These are phyloP conservation scores for Psilocybe tampanensis DNA, from an alignment of 768 basidiomycete species.

Conservation along the genomic window DNA sequence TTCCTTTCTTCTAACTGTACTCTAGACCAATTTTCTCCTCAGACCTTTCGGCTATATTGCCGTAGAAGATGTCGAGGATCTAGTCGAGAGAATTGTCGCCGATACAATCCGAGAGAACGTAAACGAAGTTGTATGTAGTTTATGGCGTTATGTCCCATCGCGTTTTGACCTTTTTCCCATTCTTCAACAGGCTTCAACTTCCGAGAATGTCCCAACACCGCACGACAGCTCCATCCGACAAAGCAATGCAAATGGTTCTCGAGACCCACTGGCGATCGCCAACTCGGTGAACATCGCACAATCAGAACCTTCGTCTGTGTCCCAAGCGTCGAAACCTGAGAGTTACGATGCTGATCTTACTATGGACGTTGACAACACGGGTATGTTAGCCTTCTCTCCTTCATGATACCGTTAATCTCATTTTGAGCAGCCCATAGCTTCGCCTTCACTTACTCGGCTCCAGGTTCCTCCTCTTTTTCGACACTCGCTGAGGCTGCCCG, in stretches of 20 bases:
- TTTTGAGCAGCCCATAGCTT: not conserved
- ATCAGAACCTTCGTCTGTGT: not conserved
- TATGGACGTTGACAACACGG: not conserved
- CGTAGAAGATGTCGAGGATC: not conserved
- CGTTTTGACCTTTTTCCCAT: not conserved
- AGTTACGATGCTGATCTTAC: not conserved
- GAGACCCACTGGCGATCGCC: not conserved
- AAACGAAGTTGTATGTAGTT: not conserved
- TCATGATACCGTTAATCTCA: not conserved
- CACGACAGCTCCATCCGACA: not conserved
- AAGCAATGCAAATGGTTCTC: not conserved
- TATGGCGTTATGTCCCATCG: no score
- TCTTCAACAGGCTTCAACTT: not conserved
- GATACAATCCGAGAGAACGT: not conserved
- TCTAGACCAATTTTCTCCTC: conserved; percentile 8
- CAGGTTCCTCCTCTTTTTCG: not conserved
- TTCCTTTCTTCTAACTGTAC: not conserved
- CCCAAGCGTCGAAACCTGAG: not conserved
- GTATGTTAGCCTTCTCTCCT: not conserved
- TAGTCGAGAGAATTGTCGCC: not conserved
- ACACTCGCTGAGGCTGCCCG: not conserved
- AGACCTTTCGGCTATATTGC: conserved; percentile 3
- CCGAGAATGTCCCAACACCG: not conserved
- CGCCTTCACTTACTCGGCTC: not conserved
- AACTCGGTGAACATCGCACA: not conserved